phyloP scores from a whole-genome alignment of 768 basidiomycete species.

The Calvatia gigantea region DNA sequence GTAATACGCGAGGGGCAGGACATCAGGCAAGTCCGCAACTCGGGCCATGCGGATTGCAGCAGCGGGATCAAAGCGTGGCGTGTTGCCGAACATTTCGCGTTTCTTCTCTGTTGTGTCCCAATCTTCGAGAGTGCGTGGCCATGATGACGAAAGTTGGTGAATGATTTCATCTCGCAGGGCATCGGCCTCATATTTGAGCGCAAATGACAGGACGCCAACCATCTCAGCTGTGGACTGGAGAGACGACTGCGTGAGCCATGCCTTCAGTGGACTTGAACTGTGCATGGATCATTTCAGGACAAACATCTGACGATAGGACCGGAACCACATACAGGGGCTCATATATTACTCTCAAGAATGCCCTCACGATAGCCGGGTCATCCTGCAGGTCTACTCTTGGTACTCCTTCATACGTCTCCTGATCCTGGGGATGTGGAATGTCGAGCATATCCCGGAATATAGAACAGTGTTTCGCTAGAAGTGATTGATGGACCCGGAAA shows the following conservation, averaged over 20 bases:
- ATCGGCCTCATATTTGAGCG: conserved; percentile 13
- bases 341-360: conserved; percentile 6
- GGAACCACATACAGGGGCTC: conserved; percentile 5
- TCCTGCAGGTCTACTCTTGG: conserved; percentile 6
- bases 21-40: conserved; percentile 6
- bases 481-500: conserved; percentile 12
- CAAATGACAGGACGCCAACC: conserved; percentile 5
- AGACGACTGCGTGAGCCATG: conserved; percentile 7
- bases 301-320: background rate
- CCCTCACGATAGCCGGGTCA: conserved; percentile 4
- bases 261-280: conserved; percentile 7
- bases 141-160: conserved; percentile 6
- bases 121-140: conserved; percentile 8
- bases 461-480: conserved; percentile 13
- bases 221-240: conserved; percentile 3
- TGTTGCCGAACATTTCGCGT: conserved; percentile 10
- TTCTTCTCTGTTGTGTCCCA: conserved; percentile 9
- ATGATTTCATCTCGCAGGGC: conserved; percentile 9
- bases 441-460: conserved; percentile 11
- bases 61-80: conserved; percentile 6
- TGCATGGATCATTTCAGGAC: background rate
- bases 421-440: conserved; percentile 8
- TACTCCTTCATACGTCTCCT: conserved; percentile 6
- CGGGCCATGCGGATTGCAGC: conserved; percentile 9
- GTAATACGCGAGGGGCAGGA: conserved; percentile 7